A percentile compares a stretch with the other conserved stretches of the same genome.
These are phyloP conservation scores for Cyamopsis tetragonoloba DNA, from an alignment of 306 rosid species.

Conservation along the genomic window DNA sequence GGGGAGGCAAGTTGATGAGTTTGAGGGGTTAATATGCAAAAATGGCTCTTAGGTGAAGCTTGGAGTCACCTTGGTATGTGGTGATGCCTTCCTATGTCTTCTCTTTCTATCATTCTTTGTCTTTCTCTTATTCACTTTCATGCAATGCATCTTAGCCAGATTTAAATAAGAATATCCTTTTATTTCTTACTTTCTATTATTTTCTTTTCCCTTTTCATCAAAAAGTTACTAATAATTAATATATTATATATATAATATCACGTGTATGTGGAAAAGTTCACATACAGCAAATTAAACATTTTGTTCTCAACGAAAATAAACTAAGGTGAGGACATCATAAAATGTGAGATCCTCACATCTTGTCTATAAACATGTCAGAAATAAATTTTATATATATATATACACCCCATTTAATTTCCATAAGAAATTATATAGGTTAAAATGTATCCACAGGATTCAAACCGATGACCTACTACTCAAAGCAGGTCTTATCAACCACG, in stretches of 20 bases:
- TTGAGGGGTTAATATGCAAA: constrained; percentile 24
- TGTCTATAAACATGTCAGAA: no score
- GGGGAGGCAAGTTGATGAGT: constrained; percentile 38
- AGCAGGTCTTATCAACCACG: no score
- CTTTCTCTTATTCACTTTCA: constrained; percentile 22
- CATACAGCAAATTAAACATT: not conserved
- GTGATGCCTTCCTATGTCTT: not conserved
- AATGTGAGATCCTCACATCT: not conserved
- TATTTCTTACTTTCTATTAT: not conserved
- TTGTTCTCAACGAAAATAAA: not conserved
- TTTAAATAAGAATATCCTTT: not conserved
- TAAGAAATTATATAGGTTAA: no score
- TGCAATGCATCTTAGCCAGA: constrained; percentile 7
- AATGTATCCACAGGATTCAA: no score
- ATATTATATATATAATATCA: no score
- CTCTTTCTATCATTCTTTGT: not conserved
- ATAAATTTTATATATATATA: no score
- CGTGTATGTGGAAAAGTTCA: not conserved
- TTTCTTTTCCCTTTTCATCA: not conserved
- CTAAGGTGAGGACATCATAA: no score
- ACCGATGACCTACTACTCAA: no score
- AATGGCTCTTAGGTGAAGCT: constrained; percentile 65
- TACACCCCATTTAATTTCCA: no score
- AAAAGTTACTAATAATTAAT: not conserved
- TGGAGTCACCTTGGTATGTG: constrained; percentile 50